Evolutionary conservation across 2,329 filamentous ascomycete genomes (phyloP).

Genomic region (Mariannaea elegans): DNA sequence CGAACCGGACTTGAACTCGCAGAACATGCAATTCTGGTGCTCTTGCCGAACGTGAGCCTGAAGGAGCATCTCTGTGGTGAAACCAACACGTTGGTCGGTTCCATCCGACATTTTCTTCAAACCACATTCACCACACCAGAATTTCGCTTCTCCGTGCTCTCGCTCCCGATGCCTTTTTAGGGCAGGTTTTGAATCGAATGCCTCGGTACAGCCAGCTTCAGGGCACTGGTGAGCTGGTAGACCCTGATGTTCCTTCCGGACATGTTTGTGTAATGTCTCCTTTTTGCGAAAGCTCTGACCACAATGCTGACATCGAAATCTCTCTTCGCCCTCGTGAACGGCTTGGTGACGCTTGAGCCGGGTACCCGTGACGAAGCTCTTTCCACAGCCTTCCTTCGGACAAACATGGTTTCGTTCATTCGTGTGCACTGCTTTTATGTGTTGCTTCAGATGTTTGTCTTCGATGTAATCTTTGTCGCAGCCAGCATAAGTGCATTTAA

Average conservation of each 20-base stretch:
- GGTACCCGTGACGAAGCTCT: slow-evolving; percentile 83
- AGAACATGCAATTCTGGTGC: slow-evolving; percentile 81
- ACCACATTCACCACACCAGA: slow-evolving; percentile 80
- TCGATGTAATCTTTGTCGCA: slow-evolving; percentile 89
- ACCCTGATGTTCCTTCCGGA: slow-evolving; percentile 78
- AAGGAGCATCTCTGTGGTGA: slow-evolving; percentile 76
- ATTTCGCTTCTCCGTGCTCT: slow-evolving; percentile 74
- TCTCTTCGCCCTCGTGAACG: slow-evolving; percentile 78
- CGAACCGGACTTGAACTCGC: slow-evolving; percentile 72
- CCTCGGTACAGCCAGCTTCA: slow-evolving; percentile 67
- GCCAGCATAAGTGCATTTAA: slow-evolving; percentile 71
- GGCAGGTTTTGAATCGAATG: slow-evolving; percentile 77
- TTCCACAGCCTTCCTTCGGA: slow-evolving; percentile 75
- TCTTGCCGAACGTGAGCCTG: slow-evolving; percentile 76
- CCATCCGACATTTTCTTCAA: slow-evolving; percentile 50
- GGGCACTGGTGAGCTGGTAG: slow-evolving; percentile 77
- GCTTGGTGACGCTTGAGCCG: slow-evolving; percentile 79
- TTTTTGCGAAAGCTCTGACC: slow-evolving; percentile 86
- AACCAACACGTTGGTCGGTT: slow-evolving; percentile 60
- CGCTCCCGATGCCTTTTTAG: slow-evolving; percentile 76
- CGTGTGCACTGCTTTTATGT: slow-evolving; percentile 84
- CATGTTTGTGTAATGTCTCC: slow-evolving; percentile 84
- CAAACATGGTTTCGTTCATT: slow-evolving; percentile 76
- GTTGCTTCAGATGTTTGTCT: slow-evolving; percentile 85
- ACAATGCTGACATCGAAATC: slow-evolving; percentile 80